Base-by-base conservation (phyloP, 768 basidiomycete species). In the Pleurotus salmoneostramineus region DNA sequence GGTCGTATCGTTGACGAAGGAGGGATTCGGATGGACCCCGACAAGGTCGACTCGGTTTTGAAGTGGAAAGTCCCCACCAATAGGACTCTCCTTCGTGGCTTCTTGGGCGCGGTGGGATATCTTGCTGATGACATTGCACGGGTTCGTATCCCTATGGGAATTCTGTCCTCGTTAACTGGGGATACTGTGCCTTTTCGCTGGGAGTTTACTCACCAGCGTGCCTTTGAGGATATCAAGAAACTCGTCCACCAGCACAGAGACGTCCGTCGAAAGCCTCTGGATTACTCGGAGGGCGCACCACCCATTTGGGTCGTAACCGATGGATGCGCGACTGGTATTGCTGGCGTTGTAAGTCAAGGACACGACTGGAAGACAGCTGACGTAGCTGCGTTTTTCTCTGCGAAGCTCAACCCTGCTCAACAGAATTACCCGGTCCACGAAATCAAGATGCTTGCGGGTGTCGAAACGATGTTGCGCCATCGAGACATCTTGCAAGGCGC, bases 1-100 rank as follows among this genome's bases (percentile, higher is more conserved):
- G 64, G 67, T 14, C 56, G 36, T 17, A 61, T 75, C 6, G 58
- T 77, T 2, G 62, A 62, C 1, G 17, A 58, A 0, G 56, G 60
- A 0, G 61, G 66, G 0, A 58, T 75, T 40, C 37, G 37, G 7
- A 40, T 40, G 37, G 37, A 40, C 37, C 37, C 37, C 14, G 14
- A 14, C 14, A 78, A 78, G 58, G 62, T 77, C 0, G 68, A 74
- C 36, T 35, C 60, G 0, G 65, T 76, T 0, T 3, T 64, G 2
- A 65, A 66, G 21, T 69, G 66, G 68, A 66, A 66, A 34, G 60
- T 55, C 14, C 68, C 64, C 0, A 68, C 37, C n/a, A n/a, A n/a
- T n/a, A n/a, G n/a, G n/a, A n/a, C n/a, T n/a, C n/a, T n/a, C n/a
- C n/a, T n/a, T n/a, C n/a, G n/a, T n/a, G n/a, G n/a, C n/a, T n/a